Base-by-base conservation (phyloP, 2,329 filamentous ascomycete genomes). In the Colletotrichum sp. region DNA sequence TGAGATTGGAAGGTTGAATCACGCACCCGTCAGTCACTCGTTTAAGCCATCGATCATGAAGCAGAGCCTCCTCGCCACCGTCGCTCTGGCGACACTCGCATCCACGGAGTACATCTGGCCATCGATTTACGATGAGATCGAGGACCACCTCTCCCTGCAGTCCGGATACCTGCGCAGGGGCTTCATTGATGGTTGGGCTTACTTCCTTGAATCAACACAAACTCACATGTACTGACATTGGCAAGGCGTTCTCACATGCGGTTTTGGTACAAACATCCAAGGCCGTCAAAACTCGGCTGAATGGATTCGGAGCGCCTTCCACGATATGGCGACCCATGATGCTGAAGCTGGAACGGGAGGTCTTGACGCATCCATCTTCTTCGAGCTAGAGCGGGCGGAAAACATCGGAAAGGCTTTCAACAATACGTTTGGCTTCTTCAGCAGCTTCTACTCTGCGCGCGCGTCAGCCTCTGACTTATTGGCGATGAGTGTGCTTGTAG, bases 381-480 rank as follows among this genome's bases (percentile, higher is more conserved):
- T 79, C 52, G 80, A 81, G 69, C 57, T 77, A 6, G 70, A 75
- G 0, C 78, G 80, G 1, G 61, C 80, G 0, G 80, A 81, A 34
- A 81, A 81, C 28, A 52, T 65, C 4, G 80, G 77, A 1, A 1
- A 26, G 1, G 80, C 80, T 12, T 81, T 80, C 72, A 65, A 75
- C 30, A 81, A 81, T 59, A 81, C 80, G 0, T 80, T 81, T 57
- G 77, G 79, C 21, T 83, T 83, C 74, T 78, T 81, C 26, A 76
- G 68, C 48, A 77, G 75, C 12, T 81, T 77, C 52, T 18, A 78
- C 43, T 79, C 75, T 12, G 57, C 74, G 4, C 77, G 78, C 3
- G 75, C 78, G 6, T 80, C 79, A 7, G 79, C 77, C 9, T 80
- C 80, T 3, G 80, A 81, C 34, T 72, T 81, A n/a, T 72, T 81